Evolutionary conservation across 2,329 filamentous ascomycete genomes (phyloP), one percentile per base, ranked within the genome.

Genomic region (Elsinoe necatrix): DNA sequence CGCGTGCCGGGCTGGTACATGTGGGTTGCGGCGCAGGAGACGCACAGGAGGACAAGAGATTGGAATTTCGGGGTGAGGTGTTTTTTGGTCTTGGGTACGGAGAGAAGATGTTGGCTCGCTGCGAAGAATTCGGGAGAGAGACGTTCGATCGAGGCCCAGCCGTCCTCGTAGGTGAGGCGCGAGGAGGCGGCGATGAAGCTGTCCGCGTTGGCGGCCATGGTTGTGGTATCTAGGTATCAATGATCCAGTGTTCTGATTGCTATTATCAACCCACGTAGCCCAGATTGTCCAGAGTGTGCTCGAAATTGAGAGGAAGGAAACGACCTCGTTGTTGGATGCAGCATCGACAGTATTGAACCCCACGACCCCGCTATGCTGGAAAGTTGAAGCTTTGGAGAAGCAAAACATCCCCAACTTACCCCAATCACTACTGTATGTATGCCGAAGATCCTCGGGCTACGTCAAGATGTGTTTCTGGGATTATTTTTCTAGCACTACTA

Each of bases 11-110:
- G 73, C 0, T 65, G 45, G 60, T 76, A 73, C 4, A 77, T 68
- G 60, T 77, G 73, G 5, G 74, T 77, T 4, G 70, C 67, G 7
- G 73, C 67, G 51, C 71, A 69, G 59, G 72, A 69, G 20, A 77
- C 72, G 14, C 74, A 70, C 21, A 77, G 67, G 16, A 67, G 67
- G n/a, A 76, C 64, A n/a, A 77, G 63, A 20, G 67, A 62, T 60
- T 75, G 74, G 56, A 71, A 65, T 58, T 75, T 77, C 45, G 65
- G 66, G 1, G 67, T 60, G 6, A 77, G 68, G 57, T 72, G 66
- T 18, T 62, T 54, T 50, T 68, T 68, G 31, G 62, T 58, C 29
- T 65, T 63, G 2, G 69, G 68, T 4, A 69, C 64, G 47, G 55
- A 55, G 29, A 64, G 63, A 9, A 69, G 59, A 23, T 63, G 62